Evolutionary conservation across 1,284 basidiomycete species (phyloP), one percentile per base, ranked within the genome.

Genomic region (Ganoderma lingzhi): DNA sequence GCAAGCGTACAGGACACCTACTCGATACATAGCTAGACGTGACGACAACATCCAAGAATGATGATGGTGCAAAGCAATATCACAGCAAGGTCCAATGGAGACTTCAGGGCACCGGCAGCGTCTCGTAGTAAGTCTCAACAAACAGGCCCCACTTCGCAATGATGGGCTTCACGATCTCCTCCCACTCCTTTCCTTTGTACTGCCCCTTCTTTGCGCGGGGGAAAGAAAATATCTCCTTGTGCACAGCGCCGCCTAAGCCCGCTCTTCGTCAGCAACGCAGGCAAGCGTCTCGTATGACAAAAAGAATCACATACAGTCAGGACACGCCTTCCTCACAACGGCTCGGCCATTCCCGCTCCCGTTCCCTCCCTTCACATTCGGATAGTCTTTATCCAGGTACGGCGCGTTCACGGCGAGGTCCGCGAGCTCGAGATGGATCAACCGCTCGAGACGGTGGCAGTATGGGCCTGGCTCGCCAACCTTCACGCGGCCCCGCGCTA

Each of bases 201-300:
- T 68, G 77, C 0, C 90, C 91, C 19, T 77, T 80, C 23, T 77
- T 79, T 58, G 87, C 83, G 44, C 88, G 85, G 44, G 80, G 79
- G 74, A 94, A 93, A 37, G 90, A 80, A 76, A 95, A 95, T 23
- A 95, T 93, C 76, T 95, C 93, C 76, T 87, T 88, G 78, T 95
- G 93, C 28, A 85, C 74, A 10, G 74, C 80, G 12, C 87, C 87
- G 73, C 92, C 93, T 86, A 39, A 6, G 37, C n/a, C 23, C 37
- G n/a, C 41, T 30, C 53, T 17, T 23, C 53, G 63, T 68, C 58
- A 73, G 60, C 17, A 55, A 19, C 67, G 41, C 63, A 28, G 14
- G 66, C n/a, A 41, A 10, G 14, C 37, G 59, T 6, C 6, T n/a
- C n/a, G 58, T 12, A 6, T 5, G 10, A 28, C n/a, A 10, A 41